Base-by-base conservation (phyloP, 1,139 yeast genomes). In the Saccharomyces pastorianus region DNA sequence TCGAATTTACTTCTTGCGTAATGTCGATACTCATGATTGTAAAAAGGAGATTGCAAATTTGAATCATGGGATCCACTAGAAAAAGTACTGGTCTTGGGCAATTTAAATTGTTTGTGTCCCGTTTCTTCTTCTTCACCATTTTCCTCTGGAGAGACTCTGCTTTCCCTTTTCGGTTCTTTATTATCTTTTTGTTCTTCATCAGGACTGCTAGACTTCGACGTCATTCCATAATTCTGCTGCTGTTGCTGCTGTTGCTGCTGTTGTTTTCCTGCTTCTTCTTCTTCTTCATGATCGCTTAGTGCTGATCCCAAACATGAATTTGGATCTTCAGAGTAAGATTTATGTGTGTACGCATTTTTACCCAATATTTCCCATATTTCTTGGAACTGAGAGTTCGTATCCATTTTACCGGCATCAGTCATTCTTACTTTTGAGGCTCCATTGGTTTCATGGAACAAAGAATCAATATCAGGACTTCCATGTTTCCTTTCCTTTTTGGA, bases 1-100 rank as follows among this genome's bases (percentile, higher is more conserved):
- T 58, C 61, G 46, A 57, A 60, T 55, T 58, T 62, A n/a, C 60
- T 59, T 38, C 68, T 59, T 5, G 65, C 61, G 49, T 58, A 61
- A 42, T 64, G 65, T 7, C 68, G 56, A 26, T 57, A 58, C 8
- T 55, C 53, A 17, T 57, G 55, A 32, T 50, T 56, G 13, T 51
- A 51, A 46, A 61, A 60, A 6, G 63, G 62, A 1, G 62, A 59
- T 54, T 41, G 47, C 53, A 13, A 51, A 17, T 42, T 53, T 51
- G 17, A 51, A 46, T 53, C 55, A 41, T 38, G 26, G n/a, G 44
- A 38, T 8, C 2, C n/a, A 38, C 9, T 20, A 38, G 44, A 20
- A 38, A 17, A 20, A 20, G 20, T 5, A 38, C 20, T 20, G 25
- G 20, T 20, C 20, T 38, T 38, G 44, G 44, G 44, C 25, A 38